Evolutionary conservation across 192 early-diverging fungal genomes (phyloP).

Genomic region (Coemansia sp.): DNA sequence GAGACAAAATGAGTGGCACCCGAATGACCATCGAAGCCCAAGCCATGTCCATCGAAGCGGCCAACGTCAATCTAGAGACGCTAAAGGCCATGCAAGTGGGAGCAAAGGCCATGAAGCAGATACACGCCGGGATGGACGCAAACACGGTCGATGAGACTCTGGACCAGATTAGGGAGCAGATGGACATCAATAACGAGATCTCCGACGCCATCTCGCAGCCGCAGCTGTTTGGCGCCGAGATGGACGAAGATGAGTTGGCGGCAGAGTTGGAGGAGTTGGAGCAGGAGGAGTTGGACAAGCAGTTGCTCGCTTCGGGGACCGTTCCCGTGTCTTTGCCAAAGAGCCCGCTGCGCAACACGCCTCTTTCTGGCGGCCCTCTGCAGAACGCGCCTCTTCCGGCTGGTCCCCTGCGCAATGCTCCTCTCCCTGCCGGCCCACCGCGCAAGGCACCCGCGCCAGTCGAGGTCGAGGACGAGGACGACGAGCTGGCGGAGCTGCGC

Average conservation of each 20-base stretch:
- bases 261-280: constrained; percentile 90
- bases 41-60: constrained; percentile 92
- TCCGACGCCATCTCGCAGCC: constrained; percentile 91
- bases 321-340: constrained; percentile 64
- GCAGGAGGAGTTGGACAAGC: constrained; percentile 86
- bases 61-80: constrained; percentile 92
- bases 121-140: constrained; percentile 82
- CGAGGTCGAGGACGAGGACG: constrained; percentile 28
- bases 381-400: neutral
- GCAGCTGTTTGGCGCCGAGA: constrained; percentile 77
- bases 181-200: constrained; percentile 94
- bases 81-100: constrained; percentile 94
- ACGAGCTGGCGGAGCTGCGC: constrained; percentile 47
- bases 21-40: constrained; percentile 92
- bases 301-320: constrained; percentile 72
- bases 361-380: neutral
- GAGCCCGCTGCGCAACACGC: constrained; percentile 9
- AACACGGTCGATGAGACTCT: constrained; percentile 94
- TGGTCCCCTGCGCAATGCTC: neutral
- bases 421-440: neutral
- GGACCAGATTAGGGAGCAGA: constrained; percentile 97
- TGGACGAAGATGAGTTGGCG: constrained; percentile 92
- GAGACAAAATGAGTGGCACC: constrained; percentile 85
- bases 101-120: constrained; percentile 89
- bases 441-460: neutral